Evolutionary conservation across 768 basidiomycete genomes (phyloP).

Genomic region (Termitomyces eurrhizus): DNA sequence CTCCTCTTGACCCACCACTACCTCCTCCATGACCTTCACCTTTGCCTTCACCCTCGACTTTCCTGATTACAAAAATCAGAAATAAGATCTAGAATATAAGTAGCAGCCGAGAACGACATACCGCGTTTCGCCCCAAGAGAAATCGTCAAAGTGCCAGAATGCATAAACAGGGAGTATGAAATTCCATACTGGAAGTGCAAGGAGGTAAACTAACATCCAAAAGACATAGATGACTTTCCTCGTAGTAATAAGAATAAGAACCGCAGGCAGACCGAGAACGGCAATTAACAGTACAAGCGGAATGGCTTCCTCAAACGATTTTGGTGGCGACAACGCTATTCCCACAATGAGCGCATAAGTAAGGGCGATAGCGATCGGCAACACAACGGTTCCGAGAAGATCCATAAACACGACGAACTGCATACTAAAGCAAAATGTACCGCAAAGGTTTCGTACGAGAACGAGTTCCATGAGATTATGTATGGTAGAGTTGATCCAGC

Average conservation of each 20-base stretch:
- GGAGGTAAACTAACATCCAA: constrained; percentile 96
- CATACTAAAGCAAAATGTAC: constrained; percentile 99
- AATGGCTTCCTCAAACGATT: constrained; percentile 87
- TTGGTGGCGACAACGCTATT: constrained; percentile 77
- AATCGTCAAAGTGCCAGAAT: constrained; percentile 99
- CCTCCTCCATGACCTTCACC: constrained; percentile 74
- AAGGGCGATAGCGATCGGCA: constrained; percentile 89
- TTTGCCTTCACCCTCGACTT: constrained; percentile 90
- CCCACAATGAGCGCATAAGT: constrained; percentile 86
- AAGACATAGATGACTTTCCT: constrained; percentile 93
- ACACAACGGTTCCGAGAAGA: constrained; percentile 83
- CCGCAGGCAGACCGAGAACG: constrained; percentile 89
- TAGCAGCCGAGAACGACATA: constrained; percentile 29
- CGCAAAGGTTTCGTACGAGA: constrained; percentile 93
- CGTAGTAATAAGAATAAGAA: constrained; percentile 92
- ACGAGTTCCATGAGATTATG: constrained; percentile 99
- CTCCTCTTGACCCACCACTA: constrained; percentile 44
- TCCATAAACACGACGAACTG: constrained; percentile 99
- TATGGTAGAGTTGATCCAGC: constrained; percentile 99
- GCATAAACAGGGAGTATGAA: constrained; percentile 91
- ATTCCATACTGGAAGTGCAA: constrained; percentile 95
- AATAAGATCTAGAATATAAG: constrained; percentile 9
- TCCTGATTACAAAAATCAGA: constrained; percentile 42
- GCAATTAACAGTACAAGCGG: constrained; percentile 86
- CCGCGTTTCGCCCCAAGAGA: constrained; percentile 99